Conservation (phyloP, 768 basidiomycete species). For the Leccinum incarnatum region DNA sequence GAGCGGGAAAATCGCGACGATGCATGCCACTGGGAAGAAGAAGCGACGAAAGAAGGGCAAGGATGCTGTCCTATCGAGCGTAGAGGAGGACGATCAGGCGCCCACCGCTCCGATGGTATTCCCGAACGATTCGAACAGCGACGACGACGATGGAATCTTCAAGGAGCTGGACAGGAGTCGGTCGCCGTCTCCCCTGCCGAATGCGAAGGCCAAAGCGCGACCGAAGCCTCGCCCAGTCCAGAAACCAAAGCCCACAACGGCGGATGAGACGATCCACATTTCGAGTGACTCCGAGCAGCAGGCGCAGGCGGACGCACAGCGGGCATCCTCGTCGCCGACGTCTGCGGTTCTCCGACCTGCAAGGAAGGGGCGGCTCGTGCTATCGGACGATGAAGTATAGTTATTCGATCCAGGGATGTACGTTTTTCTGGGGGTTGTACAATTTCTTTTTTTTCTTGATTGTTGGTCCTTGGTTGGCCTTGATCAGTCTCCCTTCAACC, state of each 20-base stretch:
- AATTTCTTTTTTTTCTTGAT: neutral
- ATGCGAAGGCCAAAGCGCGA: slow-evolving; percentile 17
- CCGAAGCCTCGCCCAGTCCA: slow-evolving; percentile 44
- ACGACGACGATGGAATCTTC: slow-evolving; percentile 28
- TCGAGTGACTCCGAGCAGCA: slow-evolving; percentile 22
- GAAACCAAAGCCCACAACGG: slow-evolving; percentile 21
- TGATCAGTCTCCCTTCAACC: slow-evolving; percentile 6
- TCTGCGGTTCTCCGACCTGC: slow-evolving; percentile 11
- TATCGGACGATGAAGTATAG: slow-evolving; percentile 40
- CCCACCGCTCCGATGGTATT: slow-evolving; percentile 12
- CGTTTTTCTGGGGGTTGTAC: slow-evolving; percentile 6
- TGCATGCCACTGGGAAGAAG: slow-evolving; percentile 50
- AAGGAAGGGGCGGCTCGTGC: slow-evolving; percentile 31
- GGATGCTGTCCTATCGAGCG: slow-evolving; percentile 46
- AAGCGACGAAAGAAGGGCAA: slow-evolving; percentile 50
- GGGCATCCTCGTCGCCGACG: neutral
- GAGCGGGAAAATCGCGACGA: slow-evolving; percentile 39
- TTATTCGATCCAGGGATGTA: slow-evolving; percentile 11
- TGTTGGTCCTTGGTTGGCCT: slow-evolving; percentile 1
- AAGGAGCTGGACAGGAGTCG: slow-evolving; percentile 22
- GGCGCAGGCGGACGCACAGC: neutral
- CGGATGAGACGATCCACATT: slow-evolving; percentile 16
- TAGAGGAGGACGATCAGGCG: slow-evolving; percentile 27
- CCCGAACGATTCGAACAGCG: slow-evolving; percentile 13
- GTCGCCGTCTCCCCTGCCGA: slow-evolving; percentile 21